A percentile compares a stretch with the other conserved stretches of the same genome.
Conservation (phyloP, 306 rosid species). For the Carpinus fangiana region DNA sequence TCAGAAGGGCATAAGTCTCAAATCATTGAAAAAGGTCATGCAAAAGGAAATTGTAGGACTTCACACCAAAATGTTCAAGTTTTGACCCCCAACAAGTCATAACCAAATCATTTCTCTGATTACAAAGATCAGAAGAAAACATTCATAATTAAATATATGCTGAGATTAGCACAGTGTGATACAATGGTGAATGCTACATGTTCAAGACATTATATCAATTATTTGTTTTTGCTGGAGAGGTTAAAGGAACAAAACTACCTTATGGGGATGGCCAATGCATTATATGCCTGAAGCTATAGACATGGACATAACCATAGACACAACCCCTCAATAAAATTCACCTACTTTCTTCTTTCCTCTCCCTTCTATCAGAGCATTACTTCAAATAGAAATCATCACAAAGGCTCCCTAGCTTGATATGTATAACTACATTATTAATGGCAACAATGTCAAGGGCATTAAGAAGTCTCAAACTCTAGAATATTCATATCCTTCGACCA, state of each 20-base stretch:
- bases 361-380: not conserved
- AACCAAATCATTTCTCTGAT: not conserved
- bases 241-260: not conserved
- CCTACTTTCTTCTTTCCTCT: not conserved
- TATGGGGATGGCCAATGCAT: not conserved
- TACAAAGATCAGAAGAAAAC: not conserved
- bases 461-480: no score
- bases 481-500: no score
- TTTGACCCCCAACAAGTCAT: not conserved
- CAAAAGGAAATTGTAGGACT: not conserved
- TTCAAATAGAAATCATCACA: not conserved
- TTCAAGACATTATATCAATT: not conserved
- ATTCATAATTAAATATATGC: not conserved
- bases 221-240: not conserved
- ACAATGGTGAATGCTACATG: not conserved
- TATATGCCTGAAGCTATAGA: not conserved
- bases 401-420: not conserved
- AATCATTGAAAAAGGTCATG: not conserved
- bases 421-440: not conserved
- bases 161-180: not conserved
- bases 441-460: no score
- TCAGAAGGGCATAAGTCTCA: not conserved
- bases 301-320: not conserved
- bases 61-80: not conserved
- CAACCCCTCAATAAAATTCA: slow-evolving; percentile 1